Percentiles rank a stretch among this genome's conserved stretches.
phyloP scores from a whole-genome alignment of 2,329 filamentous ascomycete species.

The Pleoardoris graminearum region DNA sequence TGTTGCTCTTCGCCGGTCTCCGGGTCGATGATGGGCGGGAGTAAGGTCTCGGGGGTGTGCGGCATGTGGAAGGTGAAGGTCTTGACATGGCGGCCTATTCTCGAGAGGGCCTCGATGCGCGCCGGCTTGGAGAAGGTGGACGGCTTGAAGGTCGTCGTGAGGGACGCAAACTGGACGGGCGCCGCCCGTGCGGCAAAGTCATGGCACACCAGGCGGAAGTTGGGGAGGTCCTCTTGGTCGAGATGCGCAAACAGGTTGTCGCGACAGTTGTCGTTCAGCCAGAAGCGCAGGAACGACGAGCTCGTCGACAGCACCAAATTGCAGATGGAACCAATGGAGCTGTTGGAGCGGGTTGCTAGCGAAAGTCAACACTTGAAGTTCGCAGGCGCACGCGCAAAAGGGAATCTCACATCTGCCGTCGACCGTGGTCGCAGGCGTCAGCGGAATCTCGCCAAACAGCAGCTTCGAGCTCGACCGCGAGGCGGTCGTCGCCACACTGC shows the following conservation, averaged over 20 bases:
- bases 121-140: slow-evolving; percentile 75
- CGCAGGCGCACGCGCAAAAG: slow-evolving; percentile 13
- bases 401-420: slow-evolving; percentile 43
- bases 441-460: slow-evolving; percentile 56
- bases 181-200: slow-evolving; percentile 72
- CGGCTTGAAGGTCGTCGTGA: slow-evolving; percentile 71
- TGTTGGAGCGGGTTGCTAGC: slow-evolving; percentile 50
- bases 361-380: slow-evolving; percentile 21
- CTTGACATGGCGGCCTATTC: slow-evolving; percentile 78
- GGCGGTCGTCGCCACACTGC: slow-evolving; percentile 38
- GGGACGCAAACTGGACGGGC: slow-evolving; percentile 68
- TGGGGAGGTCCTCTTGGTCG: slow-evolving; percentile 48
- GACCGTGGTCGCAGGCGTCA: slow-evolving; percentile 44
- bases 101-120: slow-evolving; percentile 72
- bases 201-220: slow-evolving; percentile 67
- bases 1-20: slow-evolving; percentile 74
- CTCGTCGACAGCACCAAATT: slow-evolving; percentile 54
- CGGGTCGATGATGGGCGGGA: slow-evolving; percentile 82
- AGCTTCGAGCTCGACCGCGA: slow-evolving; percentile 46
- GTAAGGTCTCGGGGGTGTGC: slow-evolving; percentile 76
- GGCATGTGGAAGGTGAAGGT: slow-evolving; percentile 77
- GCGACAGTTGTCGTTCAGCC: slow-evolving; percentile 53
- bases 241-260: slow-evolving; percentile 49
- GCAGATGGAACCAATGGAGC: slow-evolving; percentile 53
- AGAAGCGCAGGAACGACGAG: slow-evolving; percentile 55